Evolutionary conservation across 768 basidiomycete species (phyloP).

Genomic region (Boletus vinaceobasis): DNA sequence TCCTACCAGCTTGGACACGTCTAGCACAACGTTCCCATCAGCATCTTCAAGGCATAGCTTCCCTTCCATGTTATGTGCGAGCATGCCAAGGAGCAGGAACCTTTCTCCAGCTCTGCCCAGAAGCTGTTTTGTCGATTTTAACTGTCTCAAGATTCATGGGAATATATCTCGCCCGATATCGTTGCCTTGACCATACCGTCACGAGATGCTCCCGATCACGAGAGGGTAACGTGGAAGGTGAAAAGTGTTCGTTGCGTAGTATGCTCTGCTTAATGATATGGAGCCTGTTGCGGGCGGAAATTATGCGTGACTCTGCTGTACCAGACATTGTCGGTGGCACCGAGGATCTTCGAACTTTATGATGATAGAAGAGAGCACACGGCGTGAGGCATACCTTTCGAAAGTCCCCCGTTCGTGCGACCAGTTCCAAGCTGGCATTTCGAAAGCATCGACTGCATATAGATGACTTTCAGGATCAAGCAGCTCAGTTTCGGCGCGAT

Average conservation of each 20-base stretch:
- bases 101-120: constrained; percentile 85
- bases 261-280: constrained; percentile 92
- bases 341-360: constrained; percentile 36
- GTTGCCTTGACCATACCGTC: constrained; percentile 53
- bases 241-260: constrained; percentile 95
- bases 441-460: constrained; percentile 83
- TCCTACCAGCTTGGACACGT: constrained; percentile 78
- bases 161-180: constrained; percentile 11
- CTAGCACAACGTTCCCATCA: constrained; percentile 85
- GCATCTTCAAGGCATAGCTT: constrained; percentile 89
- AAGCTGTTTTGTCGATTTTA: constrained; percentile 94
- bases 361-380: constrained; percentile 1
- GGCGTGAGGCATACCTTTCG: constrained; percentile 58
- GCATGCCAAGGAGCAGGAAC: constrained; percentile 92
- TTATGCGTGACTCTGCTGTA: constrained; percentile 76
- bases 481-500: constrained; percentile 51
- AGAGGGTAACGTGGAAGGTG: constrained; percentile 89
- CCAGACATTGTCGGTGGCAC: constrained; percentile 70
- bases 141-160: constrained; percentile 41
- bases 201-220: constrained; percentile 84
- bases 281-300: constrained; percentile 78
- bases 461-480: constrained; percentile 82
- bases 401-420: constrained; percentile 83
- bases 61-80: constrained; percentile 86
- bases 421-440: constrained; percentile 95